phyloP scores from a whole-genome alignment of 2,329 filamentous ascomycete genomes.

The Hymenoscyphus fraxineus region DNA sequence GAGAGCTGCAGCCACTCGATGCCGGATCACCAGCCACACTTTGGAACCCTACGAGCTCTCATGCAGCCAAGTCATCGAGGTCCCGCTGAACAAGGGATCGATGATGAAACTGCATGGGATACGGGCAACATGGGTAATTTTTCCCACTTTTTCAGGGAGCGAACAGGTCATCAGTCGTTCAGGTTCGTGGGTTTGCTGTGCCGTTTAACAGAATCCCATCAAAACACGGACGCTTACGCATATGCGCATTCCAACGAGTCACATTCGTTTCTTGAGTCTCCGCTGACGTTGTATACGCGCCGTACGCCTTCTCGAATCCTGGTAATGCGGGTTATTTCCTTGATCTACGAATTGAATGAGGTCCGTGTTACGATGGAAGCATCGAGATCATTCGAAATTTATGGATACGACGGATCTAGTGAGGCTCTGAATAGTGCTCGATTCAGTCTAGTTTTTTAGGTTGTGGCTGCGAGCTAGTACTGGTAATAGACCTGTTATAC shows the following conservation, averaged over 20 bases:
- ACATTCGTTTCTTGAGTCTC: neutral
- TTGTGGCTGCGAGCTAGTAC: neutral
- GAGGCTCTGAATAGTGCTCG: neutral
- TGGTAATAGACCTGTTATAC: neutral
- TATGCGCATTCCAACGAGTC: neutral
- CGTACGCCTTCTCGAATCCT: conserved; percentile 1
- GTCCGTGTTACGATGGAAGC: neutral
- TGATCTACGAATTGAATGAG: neutral
- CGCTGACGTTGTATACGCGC: conserved; percentile 3
- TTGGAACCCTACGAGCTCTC: conserved; percentile 2
- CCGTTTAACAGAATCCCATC: neutral
- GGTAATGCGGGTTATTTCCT: neutral
- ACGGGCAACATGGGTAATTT: neutral
- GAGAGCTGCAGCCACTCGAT: neutral
- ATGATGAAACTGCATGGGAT: neutral
- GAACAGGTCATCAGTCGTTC: neutral
- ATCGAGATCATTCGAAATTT: neutral
- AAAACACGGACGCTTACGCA: neutral
- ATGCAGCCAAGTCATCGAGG: neutral
- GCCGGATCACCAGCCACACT: conserved; percentile 12
- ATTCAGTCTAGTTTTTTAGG: neutral
- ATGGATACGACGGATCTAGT: neutral
- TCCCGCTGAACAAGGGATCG: neutral
- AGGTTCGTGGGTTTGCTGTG: neutral
- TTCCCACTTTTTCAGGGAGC: neutral